These are phyloP conservation scores for Litchi chinensis DNA, from an alignment of 345 rosid genomes.

Conservation along the genomic window DNA sequence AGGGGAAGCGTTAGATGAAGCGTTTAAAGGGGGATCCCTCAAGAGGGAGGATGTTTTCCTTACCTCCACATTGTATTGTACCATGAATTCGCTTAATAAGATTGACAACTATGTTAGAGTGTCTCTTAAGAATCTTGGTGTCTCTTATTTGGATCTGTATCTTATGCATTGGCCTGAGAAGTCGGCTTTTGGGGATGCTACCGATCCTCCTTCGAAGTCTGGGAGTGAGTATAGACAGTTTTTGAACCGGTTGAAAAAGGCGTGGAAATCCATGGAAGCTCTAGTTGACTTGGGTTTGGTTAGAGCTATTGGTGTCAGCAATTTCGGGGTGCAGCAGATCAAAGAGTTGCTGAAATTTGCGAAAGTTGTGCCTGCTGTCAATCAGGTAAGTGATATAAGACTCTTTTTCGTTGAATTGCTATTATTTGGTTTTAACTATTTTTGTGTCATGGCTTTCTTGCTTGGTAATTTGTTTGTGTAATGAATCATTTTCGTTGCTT, in stretches of 20 bases:
- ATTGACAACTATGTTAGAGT: conserved; percentile 65
- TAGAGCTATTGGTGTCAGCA: conserved; percentile 63
- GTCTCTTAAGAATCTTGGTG: conserved; percentile 62
- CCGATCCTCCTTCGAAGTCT: conserved; percentile 62
- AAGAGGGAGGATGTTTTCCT: conserved; percentile 60
- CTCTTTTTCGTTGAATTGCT: neutral
- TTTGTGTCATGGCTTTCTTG: conserved; percentile 9
- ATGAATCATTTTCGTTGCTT: neutral
- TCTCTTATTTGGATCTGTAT: conserved; percentile 63
- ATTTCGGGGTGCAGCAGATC: conserved; percentile 54
- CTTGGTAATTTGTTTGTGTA: neutral
- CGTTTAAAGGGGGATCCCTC: conserved; percentile 37
- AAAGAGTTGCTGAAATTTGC: conserved; percentile 61
- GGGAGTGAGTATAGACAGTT: conserved; percentile 61
- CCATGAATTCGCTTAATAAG: conserved; percentile 65
- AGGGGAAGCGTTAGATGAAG: conserved; percentile 58
- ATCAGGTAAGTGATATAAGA: conserved; percentile 44
- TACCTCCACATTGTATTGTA: conserved; percentile 63
- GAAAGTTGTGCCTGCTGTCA: conserved; percentile 58
- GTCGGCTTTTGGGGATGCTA: conserved; percentile 65
- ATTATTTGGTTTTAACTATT: conserved; percentile 8
- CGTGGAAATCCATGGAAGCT: conserved; percentile 69
- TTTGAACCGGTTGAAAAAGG: conserved; percentile 55
- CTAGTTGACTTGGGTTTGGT: conserved; percentile 53
- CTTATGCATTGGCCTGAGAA: conserved; percentile 68